Evolutionary conservation across 768 basidiomycete genomes (phyloP), one percentile per base, ranked within the genome.

Genomic region (Coprinopsis cinerea): DNA sequence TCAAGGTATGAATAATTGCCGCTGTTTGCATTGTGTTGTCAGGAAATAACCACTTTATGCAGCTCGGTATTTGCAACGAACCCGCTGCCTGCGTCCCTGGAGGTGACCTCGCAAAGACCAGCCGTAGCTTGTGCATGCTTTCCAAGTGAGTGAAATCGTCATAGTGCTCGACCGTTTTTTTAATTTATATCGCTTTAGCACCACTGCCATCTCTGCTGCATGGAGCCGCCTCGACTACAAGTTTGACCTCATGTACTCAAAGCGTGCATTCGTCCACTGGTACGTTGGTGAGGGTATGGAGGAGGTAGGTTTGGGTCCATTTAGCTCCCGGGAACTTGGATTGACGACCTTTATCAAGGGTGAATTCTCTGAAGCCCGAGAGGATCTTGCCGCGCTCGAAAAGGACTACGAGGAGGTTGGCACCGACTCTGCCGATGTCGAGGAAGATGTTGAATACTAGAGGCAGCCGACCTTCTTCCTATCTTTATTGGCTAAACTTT

Each of bases 241-340:
- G 70, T 98, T 98, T 68, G 95, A 98, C 65, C 81, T 98, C 59
- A 83, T 98, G 69, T 98, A 95, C 77, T 94, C 93, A 54, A 96
- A 91, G 68, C 88, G 89, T 67, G 90, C 90, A 42, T 91, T 91
- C 56, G 85, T 88, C 22, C 86, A 89, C 67, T 88, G 92, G 92
- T 95, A 94, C 62, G 94, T 96, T 55, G 94, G 94, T 64, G 94
- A 98, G 72, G 95, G 95, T 76, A 97, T 98, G 95, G 95, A 97
- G 66, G 95, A 98, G 76, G 41, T 43, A 17, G 4, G 41, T 43
- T 43, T 43, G 22, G 18, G 22, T 24, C 5, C 18, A 7, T 43
- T 25, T 18, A 25, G 20, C 36, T 18, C 9, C 17, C 10, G 36
- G n/a, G 9, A 34, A 9, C n/a, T 34, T n/a, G n/a, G 9, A 34